phyloP scores from a whole-genome alignment of 192 early-diverging fungal genomes.

The Coemansia sp. region DNA sequence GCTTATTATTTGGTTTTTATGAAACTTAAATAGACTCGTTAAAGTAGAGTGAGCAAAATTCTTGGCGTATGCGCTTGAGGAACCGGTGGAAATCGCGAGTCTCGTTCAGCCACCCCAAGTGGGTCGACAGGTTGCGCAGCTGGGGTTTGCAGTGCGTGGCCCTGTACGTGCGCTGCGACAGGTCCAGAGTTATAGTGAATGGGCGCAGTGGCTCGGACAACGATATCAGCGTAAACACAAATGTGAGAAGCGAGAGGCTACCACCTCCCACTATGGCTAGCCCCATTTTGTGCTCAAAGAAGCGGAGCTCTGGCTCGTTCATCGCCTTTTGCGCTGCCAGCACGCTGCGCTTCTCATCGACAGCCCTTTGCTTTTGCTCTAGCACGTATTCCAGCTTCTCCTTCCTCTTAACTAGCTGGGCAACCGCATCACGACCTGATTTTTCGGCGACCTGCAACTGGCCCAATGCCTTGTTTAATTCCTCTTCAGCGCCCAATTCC shows the following conservation, averaged over 20 bases:
- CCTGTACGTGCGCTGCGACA: constrained; percentile 58
- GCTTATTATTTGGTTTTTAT: constrained; percentile 56
- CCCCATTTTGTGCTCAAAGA: constrained; percentile 55
- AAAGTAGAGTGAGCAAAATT: constrained; percentile 54
- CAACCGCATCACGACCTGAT: constrained; percentile 30
- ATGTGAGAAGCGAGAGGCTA: constrained; percentile 57
- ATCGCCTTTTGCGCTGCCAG: constrained; percentile 51
- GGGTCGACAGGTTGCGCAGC: constrained; percentile 44
- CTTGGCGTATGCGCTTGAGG: constrained; percentile 62
- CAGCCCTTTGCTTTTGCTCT: constrained; percentile 52
- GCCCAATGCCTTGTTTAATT: constrained; percentile 43
- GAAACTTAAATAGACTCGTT: constrained; percentile 34
- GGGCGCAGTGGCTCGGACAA: constrained; percentile 54
- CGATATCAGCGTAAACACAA: constrained; percentile 67
- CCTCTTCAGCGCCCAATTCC: constrained; percentile 52
- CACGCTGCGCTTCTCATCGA: constrained; percentile 51
- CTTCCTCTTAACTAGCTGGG: constrained; percentile 32
- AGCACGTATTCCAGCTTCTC: constrained; percentile 19
- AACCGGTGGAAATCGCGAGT: constrained; percentile 70
- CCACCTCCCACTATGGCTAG: constrained; percentile 50
- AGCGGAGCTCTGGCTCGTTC: constrained; percentile 58
- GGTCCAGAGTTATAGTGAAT: constrained; percentile 59
- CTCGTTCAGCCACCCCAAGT: constrained; percentile 58
- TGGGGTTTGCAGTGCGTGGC: constrained; percentile 57
- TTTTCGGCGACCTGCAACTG: constrained; percentile 45